These are phyloP conservation scores for Coemansia sp. DNA, from an alignment of 192 early-diverging fungal genomes.

Conservation along the genomic window DNA sequence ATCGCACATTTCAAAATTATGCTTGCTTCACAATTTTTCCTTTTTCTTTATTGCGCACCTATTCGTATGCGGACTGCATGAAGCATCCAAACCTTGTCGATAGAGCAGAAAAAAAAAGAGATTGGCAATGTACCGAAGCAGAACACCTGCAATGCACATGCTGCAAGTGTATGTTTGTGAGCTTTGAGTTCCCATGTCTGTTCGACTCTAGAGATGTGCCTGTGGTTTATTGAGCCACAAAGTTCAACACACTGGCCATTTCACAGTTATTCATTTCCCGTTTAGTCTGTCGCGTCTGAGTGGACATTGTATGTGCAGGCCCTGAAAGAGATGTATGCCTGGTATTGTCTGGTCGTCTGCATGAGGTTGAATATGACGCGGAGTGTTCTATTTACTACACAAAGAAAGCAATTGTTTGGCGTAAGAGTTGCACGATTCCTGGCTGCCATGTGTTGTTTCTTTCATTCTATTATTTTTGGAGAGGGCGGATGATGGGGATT, in stretches of 20 bases:
- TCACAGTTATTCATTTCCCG: no score
- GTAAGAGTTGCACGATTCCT: neutral
- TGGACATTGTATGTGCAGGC: no score
- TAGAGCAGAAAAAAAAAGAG: neutral
- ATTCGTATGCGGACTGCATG: neutral
- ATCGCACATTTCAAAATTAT: no score
- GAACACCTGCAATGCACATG: conserved; percentile 1
- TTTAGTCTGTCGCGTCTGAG: no score
- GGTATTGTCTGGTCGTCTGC: no score
- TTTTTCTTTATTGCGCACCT: neutral
- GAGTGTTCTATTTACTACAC: no score
- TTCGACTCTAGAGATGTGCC: neutral
- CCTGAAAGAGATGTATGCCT: no score
- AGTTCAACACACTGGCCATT: no score
- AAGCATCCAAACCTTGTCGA: neutral
- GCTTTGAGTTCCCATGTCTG: neutral
- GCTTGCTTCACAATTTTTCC: no score
- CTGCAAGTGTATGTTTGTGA: neutral
- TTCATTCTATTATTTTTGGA: no score
- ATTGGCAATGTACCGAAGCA: conserved; percentile 2
- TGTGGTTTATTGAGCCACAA: neutral
- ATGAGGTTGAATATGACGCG: no score
- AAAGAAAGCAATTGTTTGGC: neutral
- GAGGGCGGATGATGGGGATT: no score
- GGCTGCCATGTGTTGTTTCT: neutral